Base-by-base conservation (phyloP, 495 filamentous ascomycete genomes). In the Evansstolkia leycettana region DNA sequence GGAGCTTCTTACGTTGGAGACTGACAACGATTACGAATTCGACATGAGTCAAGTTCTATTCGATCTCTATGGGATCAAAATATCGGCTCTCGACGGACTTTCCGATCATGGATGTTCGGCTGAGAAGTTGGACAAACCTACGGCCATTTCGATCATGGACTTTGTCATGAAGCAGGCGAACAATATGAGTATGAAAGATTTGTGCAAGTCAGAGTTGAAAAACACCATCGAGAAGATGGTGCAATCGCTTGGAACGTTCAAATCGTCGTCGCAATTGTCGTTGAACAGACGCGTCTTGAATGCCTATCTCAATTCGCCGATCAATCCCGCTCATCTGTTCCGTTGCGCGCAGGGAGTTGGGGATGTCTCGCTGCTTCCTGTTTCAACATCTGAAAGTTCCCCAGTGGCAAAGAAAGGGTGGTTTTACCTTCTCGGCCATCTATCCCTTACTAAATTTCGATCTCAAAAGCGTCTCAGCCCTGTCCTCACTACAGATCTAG, bases 371-470 rank as follows among this genome's bases (percentile, higher is more conserved):
- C 64, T 70, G 24, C 61, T 64, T 25, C 47, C 62, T 2, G 61
- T 78, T 6, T 53, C 62, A 28, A 62, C 57, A 0, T 5, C 28
- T 29, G 55, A 76, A 37, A 67, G 64, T 29, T 67, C 72, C 5
- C 41, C 62, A 3, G 72, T 88, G 11, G 86, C 89, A 1, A 70
- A 75, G 27, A 87, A 86, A 38, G 82, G 87, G 11, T 93, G 93
- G 82, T 95, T 83, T 52, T 96, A 90, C 52, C 63, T 95, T 13
- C 72, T 89, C 32, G 90, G 90, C 12, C 78, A 88, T 65, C 82
- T 92, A 28, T 73, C 84, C 5, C 67, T 99, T 23, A 82, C 82
- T 30, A 89, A 83, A 39, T 94, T 94, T 48, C 80, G 84, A 26
- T 80, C 80, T 24, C 82, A 85, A 46, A 87, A 94, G 44, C 74